Evolutionary conservation across 2,329 filamentous ascomycete species (phyloP).

Genomic region (Trichoderma sp.): DNA sequence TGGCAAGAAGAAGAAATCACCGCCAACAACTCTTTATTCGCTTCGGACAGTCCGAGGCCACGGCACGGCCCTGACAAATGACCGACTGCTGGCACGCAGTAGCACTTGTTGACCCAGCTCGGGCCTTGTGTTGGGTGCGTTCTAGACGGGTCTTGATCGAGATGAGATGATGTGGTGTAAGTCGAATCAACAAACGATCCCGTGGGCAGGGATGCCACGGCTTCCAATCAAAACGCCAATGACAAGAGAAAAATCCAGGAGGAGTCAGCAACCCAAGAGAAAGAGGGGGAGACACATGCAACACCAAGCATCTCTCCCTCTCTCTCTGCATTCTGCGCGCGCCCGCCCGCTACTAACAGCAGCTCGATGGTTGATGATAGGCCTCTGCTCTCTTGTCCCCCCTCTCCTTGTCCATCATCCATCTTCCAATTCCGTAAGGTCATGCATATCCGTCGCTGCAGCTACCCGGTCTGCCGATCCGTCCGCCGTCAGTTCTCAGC

Average conservation of each 20-base stretch:
- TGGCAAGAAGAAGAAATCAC: not conserved
- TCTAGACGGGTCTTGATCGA: slow-evolving; percentile 4
- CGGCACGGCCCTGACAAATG: slow-evolving; percentile 1
- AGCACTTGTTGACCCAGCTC: not conserved
- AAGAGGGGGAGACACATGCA: not conserved
- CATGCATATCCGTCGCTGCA: slow-evolving; percentile 15
- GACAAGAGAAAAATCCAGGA: not conserved
- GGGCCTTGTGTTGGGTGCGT: not conserved
- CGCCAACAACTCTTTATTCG: not conserved
- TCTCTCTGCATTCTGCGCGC: not conserved
- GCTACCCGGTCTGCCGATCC: slow-evolving; percentile 17
- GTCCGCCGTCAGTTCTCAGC: slow-evolving; percentile 15
- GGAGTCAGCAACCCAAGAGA: not conserved
- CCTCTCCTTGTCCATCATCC: not conserved
- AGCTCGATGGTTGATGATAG: not conserved
- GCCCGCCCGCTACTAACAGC: not conserved
- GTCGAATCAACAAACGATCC: slow-evolving; percentile 4
- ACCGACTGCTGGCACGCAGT: not conserved
- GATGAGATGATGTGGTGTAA: slow-evolving; percentile 13
- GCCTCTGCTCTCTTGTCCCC: not conserved
- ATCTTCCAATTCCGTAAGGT: slow-evolving; percentile 10
- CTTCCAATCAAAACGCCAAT: not conserved
- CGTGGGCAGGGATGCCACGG: not conserved
- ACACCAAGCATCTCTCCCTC: not conserved
- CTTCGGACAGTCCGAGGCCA: slow-evolving; percentile 15